These are phyloP conservation scores for Xylaria nigripes DNA, from an alignment of 495 filamentous ascomycete species.

Conservation along the genomic window DNA sequence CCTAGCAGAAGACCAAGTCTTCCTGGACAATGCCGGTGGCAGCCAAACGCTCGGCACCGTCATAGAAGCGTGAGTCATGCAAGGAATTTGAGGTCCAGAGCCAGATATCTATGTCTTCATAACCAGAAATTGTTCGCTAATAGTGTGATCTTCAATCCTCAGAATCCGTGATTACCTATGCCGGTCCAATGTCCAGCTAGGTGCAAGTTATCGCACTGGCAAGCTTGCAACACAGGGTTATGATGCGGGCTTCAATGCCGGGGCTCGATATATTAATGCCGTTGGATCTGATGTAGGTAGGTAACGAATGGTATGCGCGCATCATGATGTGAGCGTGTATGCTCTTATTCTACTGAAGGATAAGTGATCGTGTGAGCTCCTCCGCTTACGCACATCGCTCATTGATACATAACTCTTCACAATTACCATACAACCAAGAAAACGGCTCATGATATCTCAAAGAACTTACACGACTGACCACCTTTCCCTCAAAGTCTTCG, in stretches of 20 bases:
- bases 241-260: conserved; percentile 47
- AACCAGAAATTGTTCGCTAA: neutral
- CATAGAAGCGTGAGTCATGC: conserved; percentile 50
- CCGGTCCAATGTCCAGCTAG: conserved; percentile 64
- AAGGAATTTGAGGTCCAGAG: neutral
- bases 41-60: conserved; percentile 59
- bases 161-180: conserved; percentile 58
- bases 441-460: neutral
- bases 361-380: neutral
- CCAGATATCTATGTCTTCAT: neutral
- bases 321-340: neutral
- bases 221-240: conserved; percentile 49
- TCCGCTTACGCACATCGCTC: neutral
- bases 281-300: conserved; percentile 25
- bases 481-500: conserved; percentile 45
- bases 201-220: conserved; percentile 52
- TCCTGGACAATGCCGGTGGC: conserved; percentile 68
- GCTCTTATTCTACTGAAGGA: neutral
- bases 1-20: conserved; percentile 54
- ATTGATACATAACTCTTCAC: too few species aligned
- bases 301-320: neutral
- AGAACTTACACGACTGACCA: neutral
- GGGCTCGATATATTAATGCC: conserved; percentile 62
- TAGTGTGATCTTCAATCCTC: neutral
- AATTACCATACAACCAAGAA: too few species aligned